Conservation (phyloP, 1,284 basidiomycete species). For the Moniliophthora roreri region DNA sequence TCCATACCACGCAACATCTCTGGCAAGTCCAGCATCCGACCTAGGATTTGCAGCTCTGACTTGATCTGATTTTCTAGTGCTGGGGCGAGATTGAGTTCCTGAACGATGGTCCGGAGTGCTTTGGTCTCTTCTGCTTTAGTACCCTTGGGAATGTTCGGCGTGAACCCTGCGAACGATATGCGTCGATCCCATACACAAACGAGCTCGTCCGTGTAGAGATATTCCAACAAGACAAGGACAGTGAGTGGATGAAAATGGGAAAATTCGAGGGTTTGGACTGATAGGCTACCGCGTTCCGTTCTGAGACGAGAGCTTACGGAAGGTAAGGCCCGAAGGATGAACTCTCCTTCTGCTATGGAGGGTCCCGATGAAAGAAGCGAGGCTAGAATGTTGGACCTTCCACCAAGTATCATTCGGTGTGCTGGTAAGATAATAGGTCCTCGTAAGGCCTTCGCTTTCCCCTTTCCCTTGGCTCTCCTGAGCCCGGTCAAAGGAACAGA, state of each 20-base stretch:
- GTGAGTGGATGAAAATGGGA: constrained; percentile 62
- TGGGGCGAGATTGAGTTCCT: constrained; percentile 40
- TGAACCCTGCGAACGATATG: constrained; percentile 48
- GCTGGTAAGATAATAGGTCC: constrained; percentile 48
- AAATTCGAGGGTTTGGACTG: constrained; percentile 38
- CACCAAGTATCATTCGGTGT: constrained; percentile 66
- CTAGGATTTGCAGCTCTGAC: constrained; percentile 57
- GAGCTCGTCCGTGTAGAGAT: constrained; percentile 86
- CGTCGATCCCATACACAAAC: constrained; percentile 86
- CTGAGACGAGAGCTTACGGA: constrained; percentile 2
- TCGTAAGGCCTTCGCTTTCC: background rate
- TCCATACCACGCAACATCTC: constrained; percentile 54
- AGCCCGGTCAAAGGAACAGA: constrained; percentile 34
- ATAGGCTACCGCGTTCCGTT: constrained; percentile 15
- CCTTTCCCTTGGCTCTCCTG: constrained; percentile 1
- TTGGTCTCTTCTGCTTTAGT: constrained; percentile 18
- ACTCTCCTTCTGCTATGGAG: background rate
- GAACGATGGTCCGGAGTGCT: constrained; percentile 17
- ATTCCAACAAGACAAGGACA: constrained; percentile 78
- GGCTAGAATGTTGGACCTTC: constrained; percentile 55
- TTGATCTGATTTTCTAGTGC: constrained; percentile 46
- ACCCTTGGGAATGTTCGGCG: constrained; percentile 20
- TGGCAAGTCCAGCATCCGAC: constrained; percentile 54
- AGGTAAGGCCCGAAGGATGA: constrained; percentile 25
- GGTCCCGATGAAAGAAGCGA: constrained; percentile 38